A percentile compares a stretch with the other conserved stretches of the same genome.
Evolutionary conservation across 176 grass and related monocot species (phyloP).

Genomic region (Juncus effusus): DNA sequence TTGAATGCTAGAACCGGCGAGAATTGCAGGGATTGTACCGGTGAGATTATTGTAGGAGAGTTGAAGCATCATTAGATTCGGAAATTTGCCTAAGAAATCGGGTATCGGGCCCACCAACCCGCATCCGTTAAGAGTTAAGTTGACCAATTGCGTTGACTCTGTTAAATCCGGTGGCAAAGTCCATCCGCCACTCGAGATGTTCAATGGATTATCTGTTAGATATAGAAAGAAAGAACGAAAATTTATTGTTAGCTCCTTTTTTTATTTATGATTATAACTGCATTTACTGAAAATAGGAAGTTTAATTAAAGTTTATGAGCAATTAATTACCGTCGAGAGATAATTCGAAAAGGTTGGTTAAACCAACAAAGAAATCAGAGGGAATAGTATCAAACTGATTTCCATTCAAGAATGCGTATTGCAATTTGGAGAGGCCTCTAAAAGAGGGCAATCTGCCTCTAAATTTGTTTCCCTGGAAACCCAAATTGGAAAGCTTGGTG

Average conservation of each 20-base stretch:
- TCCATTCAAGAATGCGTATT: conserved; percentile 51
- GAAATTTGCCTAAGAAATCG: conserved; percentile 38
- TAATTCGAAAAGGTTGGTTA: conserved; percentile 35
- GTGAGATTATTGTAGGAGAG: conserved; percentile 71
- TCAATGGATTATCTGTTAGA: conserved; percentile 46
- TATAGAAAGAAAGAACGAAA: not conserved
- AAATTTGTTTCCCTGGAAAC: conserved; percentile 65
- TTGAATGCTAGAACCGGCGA: conserved; percentile 37
- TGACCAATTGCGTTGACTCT: conserved; percentile 40
- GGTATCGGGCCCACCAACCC: conserved; percentile 49
- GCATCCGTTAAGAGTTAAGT: conserved; percentile 38
- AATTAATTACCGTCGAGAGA: conserved; percentile 37
- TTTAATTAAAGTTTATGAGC: not conserved
- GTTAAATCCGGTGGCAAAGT: conserved; percentile 27
- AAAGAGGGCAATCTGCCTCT: conserved; percentile 58
- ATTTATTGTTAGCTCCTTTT: not conserved
- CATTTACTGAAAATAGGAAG: conserved; percentile 9
- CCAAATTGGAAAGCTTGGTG: conserved; percentile 43
- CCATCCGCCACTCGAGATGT: conserved; percentile 43
- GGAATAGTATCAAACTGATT: conserved; percentile 74
- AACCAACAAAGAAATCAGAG: conserved; percentile 52
- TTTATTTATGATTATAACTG: not conserved
- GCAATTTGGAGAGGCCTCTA: conserved; percentile 39
- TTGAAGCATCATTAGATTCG: conserved; percentile 37
- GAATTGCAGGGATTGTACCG: conserved; percentile 41